Evolutionary conservation across 2,329 filamentous ascomycete genomes (phyloP).

Genomic region (Piedraia hortae): DNA sequence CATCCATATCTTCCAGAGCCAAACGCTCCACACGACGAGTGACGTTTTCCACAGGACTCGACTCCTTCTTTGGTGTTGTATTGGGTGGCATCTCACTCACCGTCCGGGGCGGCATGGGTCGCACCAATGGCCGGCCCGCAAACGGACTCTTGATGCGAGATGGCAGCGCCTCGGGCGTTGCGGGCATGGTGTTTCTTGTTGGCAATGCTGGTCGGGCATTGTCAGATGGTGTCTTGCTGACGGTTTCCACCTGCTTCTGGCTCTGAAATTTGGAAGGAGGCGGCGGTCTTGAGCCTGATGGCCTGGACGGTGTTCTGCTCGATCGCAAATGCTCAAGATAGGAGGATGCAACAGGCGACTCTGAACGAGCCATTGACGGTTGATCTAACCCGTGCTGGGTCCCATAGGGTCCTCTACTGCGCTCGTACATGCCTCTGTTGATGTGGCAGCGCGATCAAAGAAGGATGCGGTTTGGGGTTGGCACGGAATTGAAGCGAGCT

Average conservation of each 20-base stretch:
- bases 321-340: too few species aligned
- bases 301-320: too few species aligned
- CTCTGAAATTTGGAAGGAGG: constrained; percentile 20
- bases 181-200: constrained; percentile 10
- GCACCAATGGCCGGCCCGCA: constrained; percentile 10
- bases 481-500: too few species aligned
- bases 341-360: too few species aligned
- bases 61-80: constrained; percentile 1
- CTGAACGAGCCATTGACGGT: too few species aligned
- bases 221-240: constrained; percentile 2
- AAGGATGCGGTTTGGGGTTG: too few species aligned
- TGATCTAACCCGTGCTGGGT: too few species aligned
- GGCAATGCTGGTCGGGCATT: constrained; percentile 9
- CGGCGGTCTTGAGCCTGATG: constrained; percentile 41
- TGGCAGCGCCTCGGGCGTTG: constrained; percentile 3
- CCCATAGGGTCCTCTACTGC: too few species aligned
- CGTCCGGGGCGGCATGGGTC: constrained; percentile 4
- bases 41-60: constrained; percentile 42
- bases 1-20: constrained; percentile 46
- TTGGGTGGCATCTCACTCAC: not conserved
- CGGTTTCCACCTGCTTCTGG: constrained; percentile 9
- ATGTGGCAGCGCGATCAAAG: too few species aligned
- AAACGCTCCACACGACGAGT: constrained; percentile 52
- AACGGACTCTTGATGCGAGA: constrained; percentile 7
- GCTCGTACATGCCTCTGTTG: too few species aligned